A percentile compares a stretch with the other conserved stretches of the same genome.
phyloP scores from a whole-genome alignment of 2,329 filamentous ascomycete genomes.

The Helotiales sp. region DNA sequence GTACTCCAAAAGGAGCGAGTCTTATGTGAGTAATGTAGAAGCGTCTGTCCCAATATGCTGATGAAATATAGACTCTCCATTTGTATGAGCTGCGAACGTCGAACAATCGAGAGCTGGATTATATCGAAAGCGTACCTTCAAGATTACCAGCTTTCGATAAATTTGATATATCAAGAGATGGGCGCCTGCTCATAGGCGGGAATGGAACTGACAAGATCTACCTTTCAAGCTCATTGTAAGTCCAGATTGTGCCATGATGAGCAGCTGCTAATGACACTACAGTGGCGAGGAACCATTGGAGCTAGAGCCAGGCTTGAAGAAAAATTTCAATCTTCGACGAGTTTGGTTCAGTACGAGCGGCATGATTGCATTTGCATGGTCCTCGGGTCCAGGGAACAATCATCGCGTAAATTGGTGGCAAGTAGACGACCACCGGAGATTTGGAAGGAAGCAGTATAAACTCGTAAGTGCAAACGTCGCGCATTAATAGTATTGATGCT shows the following conservation, averaged over 20 bases:
- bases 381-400: neutral
- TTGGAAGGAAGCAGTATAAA: neutral
- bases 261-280: neutral
- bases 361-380: conserved; percentile 4
- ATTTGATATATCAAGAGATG: conserved; percentile 4
- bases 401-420: conserved; percentile 6
- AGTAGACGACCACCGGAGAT: neutral
- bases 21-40: neutral
- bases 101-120: neutral
- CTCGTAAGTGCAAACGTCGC: neutral
- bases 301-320: neutral
- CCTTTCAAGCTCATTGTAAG: neutral
- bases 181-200: conserved; percentile 3
- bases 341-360: conserved; percentile 10
- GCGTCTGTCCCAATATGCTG: too few species aligned
- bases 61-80: neutral
- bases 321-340: conserved; percentile 1
- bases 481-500: neutral
- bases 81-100: neutral
- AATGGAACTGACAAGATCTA: neutral
- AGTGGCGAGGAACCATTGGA: neutral
- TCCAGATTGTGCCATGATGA: neutral
- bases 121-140: neutral
- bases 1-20: neutral
- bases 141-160: conserved; percentile 3